A percentile compares a stretch with the other conserved stretches of the same genome.
phyloP scores from a whole-genome alignment of 495 filamentous ascomycete species.

The Platismatia glauca region DNA sequence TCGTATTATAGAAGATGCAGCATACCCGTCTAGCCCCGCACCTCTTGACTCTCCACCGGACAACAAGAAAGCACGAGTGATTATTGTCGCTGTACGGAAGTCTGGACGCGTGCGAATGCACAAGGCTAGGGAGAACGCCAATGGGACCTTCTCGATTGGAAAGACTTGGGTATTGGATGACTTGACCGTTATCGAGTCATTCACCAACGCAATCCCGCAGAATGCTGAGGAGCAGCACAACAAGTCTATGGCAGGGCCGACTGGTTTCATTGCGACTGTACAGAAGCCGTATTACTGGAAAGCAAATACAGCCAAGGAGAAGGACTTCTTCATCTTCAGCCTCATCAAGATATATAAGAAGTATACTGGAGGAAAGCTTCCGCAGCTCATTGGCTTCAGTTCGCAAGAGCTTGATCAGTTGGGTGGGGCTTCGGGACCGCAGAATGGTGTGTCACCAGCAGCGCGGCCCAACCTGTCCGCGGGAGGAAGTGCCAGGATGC shows the following conservation, averaged over 20 bases:
- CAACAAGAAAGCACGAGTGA: slow-evolving; percentile 80
- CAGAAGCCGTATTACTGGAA: slow-evolving; percentile 97
- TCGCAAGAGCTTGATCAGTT: slow-evolving; percentile 66
- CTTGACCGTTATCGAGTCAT: slow-evolving; percentile 70
- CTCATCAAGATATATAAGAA: slow-evolving; percentile 92
- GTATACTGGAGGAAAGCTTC: slow-evolving; percentile 81
- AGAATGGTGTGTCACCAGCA: not conserved
- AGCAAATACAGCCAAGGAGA: slow-evolving; percentile 82
- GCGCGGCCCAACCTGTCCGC: slow-evolving; percentile 15
- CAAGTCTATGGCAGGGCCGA: slow-evolving; percentile 66
- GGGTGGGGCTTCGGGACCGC: slow-evolving; percentile 39
- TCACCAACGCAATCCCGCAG: slow-evolving; percentile 43
- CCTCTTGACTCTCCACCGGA: slow-evolving; percentile 60
- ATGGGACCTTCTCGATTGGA: slow-evolving; percentile 91
- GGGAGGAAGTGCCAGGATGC: slow-evolving; percentile 20
- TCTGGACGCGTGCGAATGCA: slow-evolving; percentile 91
- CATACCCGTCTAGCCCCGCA: slow-evolving; percentile 74
- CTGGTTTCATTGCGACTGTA: slow-evolving; percentile 81
- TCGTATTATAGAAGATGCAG: slow-evolving; percentile 72
- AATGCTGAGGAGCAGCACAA: slow-evolving; percentile 53
- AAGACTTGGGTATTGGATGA: slow-evolving; percentile 97
- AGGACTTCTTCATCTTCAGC: slow-evolving; percentile 95
- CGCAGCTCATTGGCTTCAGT: slow-evolving; percentile 74
- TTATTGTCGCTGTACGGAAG: slow-evolving; percentile 84
- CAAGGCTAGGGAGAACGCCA: slow-evolving; percentile 90